phyloP scores from a whole-genome alignment of 768 basidiomycete species.

The Tulasnella sp. region DNA sequence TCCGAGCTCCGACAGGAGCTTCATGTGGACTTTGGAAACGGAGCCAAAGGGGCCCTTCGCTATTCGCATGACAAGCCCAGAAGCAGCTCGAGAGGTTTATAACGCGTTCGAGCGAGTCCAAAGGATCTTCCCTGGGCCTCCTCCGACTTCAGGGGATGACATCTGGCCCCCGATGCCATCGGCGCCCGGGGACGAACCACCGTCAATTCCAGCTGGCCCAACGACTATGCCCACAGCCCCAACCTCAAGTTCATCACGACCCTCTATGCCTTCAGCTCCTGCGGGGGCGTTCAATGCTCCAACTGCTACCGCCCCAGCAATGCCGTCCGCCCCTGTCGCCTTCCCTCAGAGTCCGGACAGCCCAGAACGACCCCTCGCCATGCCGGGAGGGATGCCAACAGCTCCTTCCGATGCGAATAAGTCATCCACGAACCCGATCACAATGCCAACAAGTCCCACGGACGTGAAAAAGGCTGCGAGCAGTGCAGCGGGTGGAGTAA shows the following conservation, averaged over 20 bases:
- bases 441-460: neutral
- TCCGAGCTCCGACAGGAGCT: neutral
- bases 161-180: neutral
- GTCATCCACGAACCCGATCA: neutral
- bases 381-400: neutral
- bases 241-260: neutral
- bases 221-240: neutral
- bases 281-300: neutral
- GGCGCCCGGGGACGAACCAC: neutral
- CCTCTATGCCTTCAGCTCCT: neutral
- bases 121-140: neutral
- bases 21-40: neutral
- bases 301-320: neutral
- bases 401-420: neutral
- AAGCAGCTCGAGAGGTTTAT: neutral
- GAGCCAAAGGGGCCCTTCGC: neutral
- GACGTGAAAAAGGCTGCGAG: neutral
- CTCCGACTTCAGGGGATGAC: neutral
- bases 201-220: neutral
- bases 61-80: neutral
- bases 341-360: neutral
- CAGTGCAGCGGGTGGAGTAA: neutral
- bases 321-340: neutral
- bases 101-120: conserved; percentile 1
- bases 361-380: neutral